These are phyloP conservation scores for Pulicaria dysenterica DNA, from an alignment of 129 eudicot genomes.

Conservation along the genomic window DNA sequence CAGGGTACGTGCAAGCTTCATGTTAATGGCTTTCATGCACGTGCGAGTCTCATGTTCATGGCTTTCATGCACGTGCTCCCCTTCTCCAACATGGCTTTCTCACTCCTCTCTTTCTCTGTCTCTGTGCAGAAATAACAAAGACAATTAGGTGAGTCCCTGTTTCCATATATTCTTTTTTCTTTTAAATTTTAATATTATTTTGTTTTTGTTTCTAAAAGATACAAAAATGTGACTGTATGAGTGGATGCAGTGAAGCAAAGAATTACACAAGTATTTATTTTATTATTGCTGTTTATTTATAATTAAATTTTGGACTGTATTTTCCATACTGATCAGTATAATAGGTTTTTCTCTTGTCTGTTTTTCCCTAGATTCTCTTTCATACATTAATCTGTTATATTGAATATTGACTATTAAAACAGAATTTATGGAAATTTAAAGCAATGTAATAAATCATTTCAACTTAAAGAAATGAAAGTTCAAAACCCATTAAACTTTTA, in stretches of 20 bases:
- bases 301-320: too few relatives aligned
- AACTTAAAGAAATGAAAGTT: not conserved
- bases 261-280: too few relatives aligned
- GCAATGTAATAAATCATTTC: not conserved
- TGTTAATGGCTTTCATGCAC: slow-evolving; percentile 46
- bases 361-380: not conserved
- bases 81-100: slow-evolving; percentile 71
- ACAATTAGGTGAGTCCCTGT: not conserved
- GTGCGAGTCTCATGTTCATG: slow-evolving; percentile 33
- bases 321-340: too few relatives aligned
- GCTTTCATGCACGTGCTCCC: slow-evolving; percentile 70
- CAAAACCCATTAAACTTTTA: not conserved
- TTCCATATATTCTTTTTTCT: not conserved
- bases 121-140: slow-evolving; percentile 12
- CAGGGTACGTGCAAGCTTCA: slow-evolving; percentile 75
- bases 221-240: too few relatives aligned
- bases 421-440: not conserved
- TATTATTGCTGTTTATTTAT: too few relatives aligned
- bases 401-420: not conserved
- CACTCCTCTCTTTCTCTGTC: slow-evolving; percentile 24
- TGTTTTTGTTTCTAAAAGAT: not conserved
- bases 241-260: too few relatives aligned
- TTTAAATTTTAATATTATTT: not conserved
- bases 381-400: not conserved
- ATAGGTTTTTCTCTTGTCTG: too few relatives aligned